Conservation (phyloP, 1,139 yeast genomes). For the Geotrichum bryndzae region DNA sequence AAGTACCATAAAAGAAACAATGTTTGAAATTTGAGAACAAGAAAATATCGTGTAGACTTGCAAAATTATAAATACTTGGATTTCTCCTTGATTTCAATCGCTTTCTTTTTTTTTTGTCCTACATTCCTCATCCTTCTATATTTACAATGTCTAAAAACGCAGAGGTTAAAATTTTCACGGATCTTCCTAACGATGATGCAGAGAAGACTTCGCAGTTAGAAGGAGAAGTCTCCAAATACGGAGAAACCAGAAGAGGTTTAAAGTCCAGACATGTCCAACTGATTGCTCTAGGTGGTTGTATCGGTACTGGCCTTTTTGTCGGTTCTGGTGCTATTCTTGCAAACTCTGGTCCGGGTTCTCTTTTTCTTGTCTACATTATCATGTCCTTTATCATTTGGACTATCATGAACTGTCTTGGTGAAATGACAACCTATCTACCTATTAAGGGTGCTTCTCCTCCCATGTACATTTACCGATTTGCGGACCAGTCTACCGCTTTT, state of each 20-base stretch:
- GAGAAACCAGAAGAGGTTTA: constrained; percentile 33
- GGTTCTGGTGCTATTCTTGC: constrained; percentile 57
- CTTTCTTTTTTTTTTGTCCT: not conserved
- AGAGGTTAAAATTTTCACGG: not conserved
- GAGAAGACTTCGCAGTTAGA: not conserved
- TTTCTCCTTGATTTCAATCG: not conserved
- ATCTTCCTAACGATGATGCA: not conserved
- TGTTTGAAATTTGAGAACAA: not conserved
- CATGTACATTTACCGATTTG: constrained; percentile 42
- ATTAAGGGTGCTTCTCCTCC: constrained; percentile 30
- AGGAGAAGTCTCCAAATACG: not conserved
- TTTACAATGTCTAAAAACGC: not conserved
- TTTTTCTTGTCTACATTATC: constrained; percentile 50
- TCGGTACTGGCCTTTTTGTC: constrained; percentile 70
- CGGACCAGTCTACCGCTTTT: constrained; percentile 51
- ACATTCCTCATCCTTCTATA: not conserved
- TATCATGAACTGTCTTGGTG: constrained; percentile 55
- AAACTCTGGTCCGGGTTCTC: constrained; percentile 62
- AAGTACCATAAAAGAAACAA: not conserved
- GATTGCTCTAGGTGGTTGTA: constrained; percentile 85
- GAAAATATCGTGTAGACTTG: not conserved
- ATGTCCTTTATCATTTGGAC: constrained; percentile 50
- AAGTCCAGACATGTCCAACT: constrained; percentile 66
- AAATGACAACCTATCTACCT: constrained; percentile 57
- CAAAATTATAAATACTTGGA: not conserved